Conservation (phyloP, 176 grass and related monocot genomes). For the Aegilops longissima region DNA sequence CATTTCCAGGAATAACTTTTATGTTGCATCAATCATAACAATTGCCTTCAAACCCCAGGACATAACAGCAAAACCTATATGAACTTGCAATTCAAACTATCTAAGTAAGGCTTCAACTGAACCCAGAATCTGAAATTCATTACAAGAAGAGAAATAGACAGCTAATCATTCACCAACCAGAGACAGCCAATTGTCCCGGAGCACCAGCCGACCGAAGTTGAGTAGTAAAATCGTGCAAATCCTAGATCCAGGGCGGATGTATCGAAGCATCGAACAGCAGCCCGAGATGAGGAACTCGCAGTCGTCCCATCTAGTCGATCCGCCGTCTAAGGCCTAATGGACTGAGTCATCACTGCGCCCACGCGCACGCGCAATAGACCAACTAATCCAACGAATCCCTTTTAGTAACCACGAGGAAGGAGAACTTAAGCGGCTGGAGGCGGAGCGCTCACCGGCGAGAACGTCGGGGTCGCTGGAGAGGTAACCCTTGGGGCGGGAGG, state of each 20-base stretch:
- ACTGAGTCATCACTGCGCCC: background rate
- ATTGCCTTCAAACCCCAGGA: background rate
- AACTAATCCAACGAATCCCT: slow-evolving; percentile 23
- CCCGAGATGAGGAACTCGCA: background rate
- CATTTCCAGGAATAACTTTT: background rate
- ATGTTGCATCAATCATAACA: background rate
- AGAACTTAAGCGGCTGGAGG: background rate
- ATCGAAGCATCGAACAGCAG: background rate
- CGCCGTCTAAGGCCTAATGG: background rate
- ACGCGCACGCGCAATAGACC: background rate
- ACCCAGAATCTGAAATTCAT: background rate
- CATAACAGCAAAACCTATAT: background rate
- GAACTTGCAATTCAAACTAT: background rate
- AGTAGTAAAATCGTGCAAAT: slow-evolving; percentile 1
- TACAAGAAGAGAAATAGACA: background rate
- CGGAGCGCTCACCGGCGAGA: slow-evolving; percentile 35
- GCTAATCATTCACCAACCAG: background rate
- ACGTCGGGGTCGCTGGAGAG: slow-evolving; percentile 42
- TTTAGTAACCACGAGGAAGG: background rate
- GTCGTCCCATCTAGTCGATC: slow-evolving; percentile 11
- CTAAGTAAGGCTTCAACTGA: background rate
- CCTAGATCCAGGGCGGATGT: background rate
- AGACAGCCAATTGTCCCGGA: background rate
- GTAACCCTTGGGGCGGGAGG: slow-evolving; percentile 33
- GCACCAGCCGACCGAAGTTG: slow-evolving; percentile 15